Base-by-base conservation (phyloP, 306 rosid genomes). In the Medicago ruthenica region DNA sequence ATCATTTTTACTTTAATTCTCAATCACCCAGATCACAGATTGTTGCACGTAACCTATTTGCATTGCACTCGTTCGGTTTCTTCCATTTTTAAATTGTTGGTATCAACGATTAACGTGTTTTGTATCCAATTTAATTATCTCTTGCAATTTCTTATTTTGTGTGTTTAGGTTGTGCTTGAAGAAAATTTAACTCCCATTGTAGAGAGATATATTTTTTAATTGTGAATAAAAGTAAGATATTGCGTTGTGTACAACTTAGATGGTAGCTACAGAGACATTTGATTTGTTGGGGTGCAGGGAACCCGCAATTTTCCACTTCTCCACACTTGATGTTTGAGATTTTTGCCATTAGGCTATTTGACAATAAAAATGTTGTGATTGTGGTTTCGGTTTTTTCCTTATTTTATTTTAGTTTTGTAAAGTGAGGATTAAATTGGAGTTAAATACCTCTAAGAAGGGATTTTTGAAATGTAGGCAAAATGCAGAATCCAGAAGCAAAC, bases 401-500 rank as follows among this genome's bases (percentile, higher is more conserved):
- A 14, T 27, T 59, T 59, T 6, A 39, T 34, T 60, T 69, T 62
- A 42, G 14, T 42, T 31, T 31, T 34, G 57, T 9, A 34, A 60
- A 69, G 37, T 57, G 63, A 72, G 20, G 64, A 51, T 51, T 70
- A 17, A 48, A 5, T 37, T 75, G 73, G 14, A 21, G 76, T 60
- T 80, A 21, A 75, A 58, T 78, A 47, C 41, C 81, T 76, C 67
- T 76, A 71, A 80, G 48, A 41, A 66, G 44, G 16, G 1, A 36
- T 82, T 39, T 76, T 88, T 76, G 80, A 51, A 16, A 59, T 82
- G 84, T 65, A 91, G 96, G 89, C 27, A 50, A 68, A 76, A 94
- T 92, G 96, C 88, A 88, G 85, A 90, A 88, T 84, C 87, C 91
- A 53, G 88, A 83, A 67, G 90, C 86, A 76, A 89, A 87, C 81